Conservation (phyloP, 345 rosid genomes). For the Carallia pectinifolia region DNA sequence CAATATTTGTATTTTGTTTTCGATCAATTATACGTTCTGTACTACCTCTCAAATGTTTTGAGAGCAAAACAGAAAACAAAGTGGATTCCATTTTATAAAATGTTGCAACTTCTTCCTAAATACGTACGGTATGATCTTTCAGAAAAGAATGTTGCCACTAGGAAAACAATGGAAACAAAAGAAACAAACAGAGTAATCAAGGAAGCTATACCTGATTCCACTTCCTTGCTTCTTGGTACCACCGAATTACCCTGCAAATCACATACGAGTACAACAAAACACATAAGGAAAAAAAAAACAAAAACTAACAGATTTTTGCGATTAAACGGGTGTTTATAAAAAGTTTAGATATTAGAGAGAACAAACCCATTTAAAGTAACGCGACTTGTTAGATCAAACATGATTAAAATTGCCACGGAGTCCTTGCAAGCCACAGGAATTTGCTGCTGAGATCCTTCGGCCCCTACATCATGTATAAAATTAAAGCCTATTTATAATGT, state of each 20-base stretch:
- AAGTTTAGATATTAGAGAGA: not conserved
- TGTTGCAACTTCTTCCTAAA: too few species aligned
- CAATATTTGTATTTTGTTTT: too few species aligned
- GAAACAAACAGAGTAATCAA: not conserved
- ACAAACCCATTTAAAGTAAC: constrained; percentile 62
- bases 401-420: constrained; percentile 77
- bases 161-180: not conserved
- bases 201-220: constrained; percentile 58
- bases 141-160: not conserved
- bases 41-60: too few species aligned
- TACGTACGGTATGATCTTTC: too few species aligned
- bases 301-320: not conserved
- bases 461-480: constrained; percentile 38
- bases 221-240: constrained; percentile 80
- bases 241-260: constrained; percentile 57
- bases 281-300: not conserved
- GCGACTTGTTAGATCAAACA: constrained; percentile 93
- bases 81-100: too few species aligned
- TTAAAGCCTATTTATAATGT: too few species aligned
- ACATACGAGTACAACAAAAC: not conserved
- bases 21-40: too few species aligned
- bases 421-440: constrained; percentile 78
- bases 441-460: constrained; percentile 40
- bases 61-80: too few species aligned
- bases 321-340: not conserved